Conservation (phyloP, 2,329 filamentous ascomycete species). For the Colletotrichum truncatum region DNA sequence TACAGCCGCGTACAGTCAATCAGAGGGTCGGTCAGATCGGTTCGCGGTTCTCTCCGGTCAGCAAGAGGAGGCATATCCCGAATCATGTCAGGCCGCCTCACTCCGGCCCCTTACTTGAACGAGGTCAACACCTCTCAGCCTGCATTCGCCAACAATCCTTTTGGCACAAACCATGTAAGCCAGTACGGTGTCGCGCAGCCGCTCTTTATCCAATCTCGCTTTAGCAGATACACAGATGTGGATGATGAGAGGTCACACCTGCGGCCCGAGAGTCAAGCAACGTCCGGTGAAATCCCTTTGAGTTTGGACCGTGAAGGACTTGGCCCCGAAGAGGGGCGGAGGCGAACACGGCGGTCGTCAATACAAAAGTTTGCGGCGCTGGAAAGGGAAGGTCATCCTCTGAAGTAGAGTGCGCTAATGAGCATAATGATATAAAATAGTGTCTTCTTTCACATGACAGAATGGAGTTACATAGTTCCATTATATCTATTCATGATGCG, state of each 20-base stretch:
- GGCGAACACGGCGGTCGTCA: not conserved
- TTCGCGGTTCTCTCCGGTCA: constrained; percentile 16
- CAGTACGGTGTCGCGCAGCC: constrained; percentile 18
- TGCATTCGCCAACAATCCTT: not conserved
- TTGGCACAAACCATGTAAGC: not conserved
- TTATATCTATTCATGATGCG: not conserved
- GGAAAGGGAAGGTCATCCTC: constrained; percentile 3
- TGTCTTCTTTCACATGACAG: not conserved
- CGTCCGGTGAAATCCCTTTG: constrained; percentile 21
- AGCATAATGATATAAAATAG: not conserved
- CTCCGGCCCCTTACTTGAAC: not conserved
- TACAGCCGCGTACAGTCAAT: constrained; percentile 22
- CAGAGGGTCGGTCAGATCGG: constrained; percentile 12
- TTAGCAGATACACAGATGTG: constrained; percentile 20
- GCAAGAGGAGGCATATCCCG: constrained; percentile 5
- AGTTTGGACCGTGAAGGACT: constrained; percentile 17
- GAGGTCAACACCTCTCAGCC: constrained; percentile 4
- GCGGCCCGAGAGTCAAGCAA: constrained; percentile 17
- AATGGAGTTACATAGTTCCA: not conserved
- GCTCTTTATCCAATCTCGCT: constrained; percentile 18
- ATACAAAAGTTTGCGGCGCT: constrained; percentile 15
- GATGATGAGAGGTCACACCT: not conserved
- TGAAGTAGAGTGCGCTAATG: constrained; percentile 10
- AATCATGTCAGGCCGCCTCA: constrained; percentile 13
- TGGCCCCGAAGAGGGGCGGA: not conserved